These are phyloP conservation scores for Nepenthes gracilis DNA, from an alignment of 148 eudicot species.

Conservation along the genomic window DNA sequence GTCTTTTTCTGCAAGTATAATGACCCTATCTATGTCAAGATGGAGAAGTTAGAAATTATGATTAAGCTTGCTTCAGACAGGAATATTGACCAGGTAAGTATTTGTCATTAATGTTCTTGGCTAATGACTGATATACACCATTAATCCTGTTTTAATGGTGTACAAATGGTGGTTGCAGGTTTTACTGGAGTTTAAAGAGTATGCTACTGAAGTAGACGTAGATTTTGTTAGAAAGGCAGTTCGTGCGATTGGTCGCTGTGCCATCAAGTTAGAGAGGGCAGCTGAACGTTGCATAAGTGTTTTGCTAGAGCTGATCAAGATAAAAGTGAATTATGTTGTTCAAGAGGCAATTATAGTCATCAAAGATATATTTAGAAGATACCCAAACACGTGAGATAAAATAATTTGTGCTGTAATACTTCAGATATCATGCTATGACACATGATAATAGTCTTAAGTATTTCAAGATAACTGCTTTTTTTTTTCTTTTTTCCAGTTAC, in stretches of 20 bases:
- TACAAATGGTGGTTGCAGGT: conserved; percentile 39
- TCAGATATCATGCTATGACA: not conserved
- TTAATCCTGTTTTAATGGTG: not conserved
- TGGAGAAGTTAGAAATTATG: conserved; percentile 98
- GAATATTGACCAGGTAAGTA: conserved; percentile 75
- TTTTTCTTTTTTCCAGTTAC: conserved; percentile 36
- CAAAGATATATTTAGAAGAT: conserved; percentile 96
- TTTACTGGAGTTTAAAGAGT: conserved; percentile 93
- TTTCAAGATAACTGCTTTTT: not conserved
- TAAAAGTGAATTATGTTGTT: conserved; percentile 97
- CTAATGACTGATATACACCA: not conserved
- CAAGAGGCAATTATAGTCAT: conserved; percentile 99
- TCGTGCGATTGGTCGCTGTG: conserved; percentile 98
- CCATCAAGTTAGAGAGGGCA: conserved; percentile 98
- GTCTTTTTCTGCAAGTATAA: conserved; percentile 98
- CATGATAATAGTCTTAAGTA: not conserved
- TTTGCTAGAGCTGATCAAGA: conserved; percentile 90
- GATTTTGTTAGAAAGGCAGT: conserved; percentile 98
- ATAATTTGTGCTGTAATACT: conserved; percentile 2
- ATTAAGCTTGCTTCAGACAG: conserved; percentile 99
- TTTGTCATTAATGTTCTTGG: not conserved
- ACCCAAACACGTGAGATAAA: conserved; percentile 79
- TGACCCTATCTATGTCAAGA: conserved; percentile 97
- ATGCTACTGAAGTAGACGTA: conserved; percentile 97
- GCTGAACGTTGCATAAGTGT: conserved; percentile 99